Percentiles rank a stretch among this genome's conserved stretches.
Evolutionary conservation across 106 monocot genomes (phyloP).

Genomic region (Gastrodia elata): DNA sequence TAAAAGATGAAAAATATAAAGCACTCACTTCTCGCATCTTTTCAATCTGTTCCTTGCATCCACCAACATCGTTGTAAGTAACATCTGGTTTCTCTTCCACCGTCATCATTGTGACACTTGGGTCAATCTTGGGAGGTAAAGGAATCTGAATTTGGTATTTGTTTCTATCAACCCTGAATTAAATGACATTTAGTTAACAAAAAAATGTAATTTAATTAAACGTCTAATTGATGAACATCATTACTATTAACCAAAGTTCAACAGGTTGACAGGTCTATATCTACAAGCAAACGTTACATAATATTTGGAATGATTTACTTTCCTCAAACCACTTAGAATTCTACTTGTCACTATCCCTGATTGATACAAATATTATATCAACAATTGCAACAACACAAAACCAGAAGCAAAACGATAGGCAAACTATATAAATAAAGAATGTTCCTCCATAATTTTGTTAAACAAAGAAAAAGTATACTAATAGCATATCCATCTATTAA

Average conservation of each 20-base stretch:
- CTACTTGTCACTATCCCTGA: too few relatives aligned
- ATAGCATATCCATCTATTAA: too few relatives aligned
- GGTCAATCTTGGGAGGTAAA: constrained; percentile 98
- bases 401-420: not conserved
- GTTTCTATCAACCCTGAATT: constrained; percentile 84
- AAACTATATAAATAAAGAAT: too few relatives aligned
- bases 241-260: not conserved
- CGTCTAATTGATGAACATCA: not conserved
- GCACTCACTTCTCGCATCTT: constrained; percentile 85
- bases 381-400: not conserved
- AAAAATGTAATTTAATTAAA: not conserved
- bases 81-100: constrained; percentile 99
- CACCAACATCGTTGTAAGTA: constrained; percentile 98
- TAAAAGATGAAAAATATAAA: not conserved
- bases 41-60: constrained; percentile 97
- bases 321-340: too few relatives aligned
- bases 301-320: too few relatives aligned
- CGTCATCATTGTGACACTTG: constrained; percentile 99
- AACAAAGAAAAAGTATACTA: too few relatives aligned
- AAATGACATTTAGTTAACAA: not conserved
- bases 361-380: too few relatives aligned
- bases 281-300: too few relatives aligned
- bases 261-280: too few relatives aligned
- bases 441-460: too few relatives aligned
- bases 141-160: constrained; percentile 99